Percentiles rank a stretch among this genome's conserved stretches.
These are phyloP conservation scores for Cicer bijugum DNA, from an alignment of 306 rosid species.

Conservation along the genomic window DNA sequence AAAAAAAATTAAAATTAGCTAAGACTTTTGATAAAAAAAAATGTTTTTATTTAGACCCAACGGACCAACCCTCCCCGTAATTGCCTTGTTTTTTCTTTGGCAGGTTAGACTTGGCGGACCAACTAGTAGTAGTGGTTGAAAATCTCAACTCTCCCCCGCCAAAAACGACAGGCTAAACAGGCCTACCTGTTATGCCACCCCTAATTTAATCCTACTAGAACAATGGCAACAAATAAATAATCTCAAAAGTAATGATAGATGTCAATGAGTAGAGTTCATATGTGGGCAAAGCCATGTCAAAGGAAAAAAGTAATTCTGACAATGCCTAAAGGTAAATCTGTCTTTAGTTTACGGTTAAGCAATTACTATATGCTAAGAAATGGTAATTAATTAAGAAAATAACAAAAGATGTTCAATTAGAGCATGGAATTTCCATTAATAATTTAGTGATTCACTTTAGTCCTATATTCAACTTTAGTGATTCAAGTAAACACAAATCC, in stretches of 20 bases:
- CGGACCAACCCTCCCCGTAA: no score
- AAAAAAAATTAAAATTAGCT: no score
- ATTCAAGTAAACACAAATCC: neutral
- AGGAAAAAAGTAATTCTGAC: slow-evolving; percentile 29
- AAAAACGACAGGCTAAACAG: no score
- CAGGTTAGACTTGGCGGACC: no score
- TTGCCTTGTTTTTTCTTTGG: no score
- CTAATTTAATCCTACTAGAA: no score
- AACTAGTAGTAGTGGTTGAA: no score
- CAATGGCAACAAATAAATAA: neutral
- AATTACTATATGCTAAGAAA: neutral
- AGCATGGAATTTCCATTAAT: neutral
- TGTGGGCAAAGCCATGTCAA: neutral
- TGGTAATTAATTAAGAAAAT: neutral
- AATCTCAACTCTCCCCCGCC: no score
- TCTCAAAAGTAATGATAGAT: neutral
- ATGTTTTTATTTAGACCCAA: no score
- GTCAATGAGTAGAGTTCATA: neutral
- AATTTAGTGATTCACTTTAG: neutral
- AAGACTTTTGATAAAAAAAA: no score
- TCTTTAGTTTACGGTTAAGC: neutral
- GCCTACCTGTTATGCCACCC: no score
- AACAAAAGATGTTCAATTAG: neutral
- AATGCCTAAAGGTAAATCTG: neutral
- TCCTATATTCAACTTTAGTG: neutral